Evolutionary conservation across 345 rosid genomes (phyloP).

Genomic region (Ceriops tagal): DNA sequence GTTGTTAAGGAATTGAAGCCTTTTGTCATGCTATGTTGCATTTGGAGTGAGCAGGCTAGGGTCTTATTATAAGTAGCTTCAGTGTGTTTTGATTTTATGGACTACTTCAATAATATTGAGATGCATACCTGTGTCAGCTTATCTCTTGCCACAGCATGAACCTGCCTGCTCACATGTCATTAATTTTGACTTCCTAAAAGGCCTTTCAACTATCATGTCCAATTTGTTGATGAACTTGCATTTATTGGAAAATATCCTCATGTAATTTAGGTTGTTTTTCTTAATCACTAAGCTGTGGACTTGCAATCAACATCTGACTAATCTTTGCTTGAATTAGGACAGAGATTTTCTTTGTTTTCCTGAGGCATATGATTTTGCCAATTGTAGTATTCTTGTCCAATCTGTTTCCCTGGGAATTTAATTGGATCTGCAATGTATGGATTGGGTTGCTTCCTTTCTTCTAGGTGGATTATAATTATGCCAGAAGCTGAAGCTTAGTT

Average conservation of each 20-base stretch:
- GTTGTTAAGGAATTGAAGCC: neutral
- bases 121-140: neutral
- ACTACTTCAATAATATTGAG: neutral
- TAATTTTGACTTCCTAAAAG: too few relatives aligned
- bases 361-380: too few relatives aligned
- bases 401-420: too few relatives aligned
- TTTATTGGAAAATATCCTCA: too few relatives aligned
- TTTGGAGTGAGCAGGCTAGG: neutral
- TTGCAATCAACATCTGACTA: too few relatives aligned
- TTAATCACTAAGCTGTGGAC: too few relatives aligned
- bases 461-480: neutral
- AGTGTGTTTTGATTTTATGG: neutral
- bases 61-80: neutral
- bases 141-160: neutral
- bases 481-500: neutral
- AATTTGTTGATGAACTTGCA: too few relatives aligned
- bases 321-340: neutral
- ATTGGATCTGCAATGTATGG: neutral
- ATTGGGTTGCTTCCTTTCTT: neutral
- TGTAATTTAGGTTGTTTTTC: too few relatives aligned
- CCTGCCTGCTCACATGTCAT: neutral
- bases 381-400: too few relatives aligned
- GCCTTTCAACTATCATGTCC: too few relatives aligned
- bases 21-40: conserved; percentile 1
- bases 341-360: neutral